phyloP scores from a whole-genome alignment of 176 grass and related monocot genomes.

The Triticum aestivum region IWGSC_CS_RefSeq_v2.1 NC_057798.1:457641123-457641622 shows the following conservation, averaged over 20 bases:
- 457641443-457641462: background rate
- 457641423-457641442: background rate
- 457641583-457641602: background rate
- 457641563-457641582: background rate
- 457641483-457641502: background rate
- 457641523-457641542: background rate
- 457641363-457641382: background rate
- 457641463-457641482: background rate
- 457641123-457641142: slow-evolving; percentile 62
- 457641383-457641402: background rate
- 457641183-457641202: background rate
- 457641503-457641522: background rate
- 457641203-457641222: background rate
- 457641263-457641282: background rate
- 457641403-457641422: slow-evolving; percentile 5
- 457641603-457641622: background rate
- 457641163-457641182: background rate
- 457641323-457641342: background rate
- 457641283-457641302: background rate
- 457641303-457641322: slow-evolving; percentile 6
- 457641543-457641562: slow-evolving; percentile 1
- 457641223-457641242: background rate
- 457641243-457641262: background rate
- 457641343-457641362: background rate
- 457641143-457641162: slow-evolving; percentile 10